Evolutionary conservation across 495 filamentous ascomycete genomes (phyloP).

Genomic region (Aspergillus kassunensis): DNA sequence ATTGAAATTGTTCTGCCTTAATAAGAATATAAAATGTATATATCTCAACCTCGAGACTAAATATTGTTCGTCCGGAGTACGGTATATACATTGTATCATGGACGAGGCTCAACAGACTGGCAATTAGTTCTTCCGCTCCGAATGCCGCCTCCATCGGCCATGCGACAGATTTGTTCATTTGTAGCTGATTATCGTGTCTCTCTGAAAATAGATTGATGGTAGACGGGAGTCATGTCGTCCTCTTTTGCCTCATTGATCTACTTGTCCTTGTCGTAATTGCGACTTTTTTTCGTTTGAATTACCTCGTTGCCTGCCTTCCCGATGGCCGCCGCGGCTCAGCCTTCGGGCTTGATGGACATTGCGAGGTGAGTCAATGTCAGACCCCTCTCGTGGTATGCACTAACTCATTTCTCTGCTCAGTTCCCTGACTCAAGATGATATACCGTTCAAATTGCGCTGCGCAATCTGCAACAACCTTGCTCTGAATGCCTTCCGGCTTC

Average conservation of each 20-base stretch:
- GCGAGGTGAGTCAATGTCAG: constrained; percentile 29
- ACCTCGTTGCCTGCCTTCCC: neutral
- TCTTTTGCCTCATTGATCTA: constrained; percentile 10
- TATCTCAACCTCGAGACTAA: no score
- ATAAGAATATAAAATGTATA: neutral
- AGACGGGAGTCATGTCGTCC: constrained; percentile 17
- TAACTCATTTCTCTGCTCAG: constrained; percentile 35
- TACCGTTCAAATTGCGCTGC: constrained; percentile 92
- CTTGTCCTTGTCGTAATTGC: constrained; percentile 5
- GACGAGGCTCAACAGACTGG: no score
- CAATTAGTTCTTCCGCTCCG: constrained; percentile 23
- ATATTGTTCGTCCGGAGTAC: no score
- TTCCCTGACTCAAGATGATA: constrained; percentile 75
- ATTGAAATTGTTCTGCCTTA: no score
- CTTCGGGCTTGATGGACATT: constrained; percentile 45
- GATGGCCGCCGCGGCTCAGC: constrained; percentile 41
- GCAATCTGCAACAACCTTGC: constrained; percentile 87
- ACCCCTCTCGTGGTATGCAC: neutral
- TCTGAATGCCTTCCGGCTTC: constrained; percentile 84
- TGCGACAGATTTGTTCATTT: constrained; percentile 10
- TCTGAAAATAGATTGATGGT: constrained; percentile 18
- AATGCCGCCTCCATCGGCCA: constrained; percentile 12
- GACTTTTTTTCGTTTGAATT: neutral
- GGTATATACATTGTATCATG: no score
- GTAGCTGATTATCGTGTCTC: constrained; percentile 1